A percentile compares a stretch with the other conserved stretches of the same genome.
phyloP scores from a whole-genome alignment of 1,139 yeast genomes.

The Saccharomyces hybrid region DNA sequence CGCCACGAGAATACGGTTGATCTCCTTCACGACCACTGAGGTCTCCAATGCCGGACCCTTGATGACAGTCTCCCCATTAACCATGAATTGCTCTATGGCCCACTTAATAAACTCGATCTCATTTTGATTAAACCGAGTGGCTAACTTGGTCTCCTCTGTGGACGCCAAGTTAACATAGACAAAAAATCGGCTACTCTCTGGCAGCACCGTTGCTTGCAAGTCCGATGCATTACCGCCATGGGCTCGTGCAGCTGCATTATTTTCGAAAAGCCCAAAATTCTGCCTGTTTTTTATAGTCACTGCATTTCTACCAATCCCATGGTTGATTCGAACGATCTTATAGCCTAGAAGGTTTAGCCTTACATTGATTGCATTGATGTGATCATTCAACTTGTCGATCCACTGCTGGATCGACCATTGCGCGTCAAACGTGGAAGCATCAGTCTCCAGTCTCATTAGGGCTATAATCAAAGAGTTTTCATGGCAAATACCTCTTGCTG shows the following conservation, averaged over 20 bases:
- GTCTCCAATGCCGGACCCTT: background rate
- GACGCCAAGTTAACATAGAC: conserved; percentile 23
- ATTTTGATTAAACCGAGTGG: conserved; percentile 21
- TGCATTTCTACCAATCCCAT: conserved; percentile 20
- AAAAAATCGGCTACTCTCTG: conserved; percentile 19
- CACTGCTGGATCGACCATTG: conserved; percentile 8
- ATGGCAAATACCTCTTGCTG: conserved; percentile 23
- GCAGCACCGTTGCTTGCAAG: conserved; percentile 4
- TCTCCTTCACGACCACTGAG: conserved; percentile 9
- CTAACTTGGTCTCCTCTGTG: conserved; percentile 22
- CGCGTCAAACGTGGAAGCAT: conserved; percentile 3
- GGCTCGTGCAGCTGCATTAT: background rate
- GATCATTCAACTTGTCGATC: conserved; percentile 10
- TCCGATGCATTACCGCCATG: background rate
- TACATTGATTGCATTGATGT: conserved; percentile 19
- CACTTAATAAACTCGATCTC: conserved; percentile 27
- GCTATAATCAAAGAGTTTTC: conserved; percentile 20
- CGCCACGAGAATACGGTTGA: conserved; percentile 11
- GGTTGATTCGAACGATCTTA: conserved; percentile 18
- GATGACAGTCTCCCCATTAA: conserved; percentile 5
- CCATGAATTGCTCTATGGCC: conserved; percentile 15
- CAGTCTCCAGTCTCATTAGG: conserved; percentile 11
- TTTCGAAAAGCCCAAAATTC: conserved; percentile 3
- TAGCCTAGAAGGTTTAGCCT: conserved; percentile 18
- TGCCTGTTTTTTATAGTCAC: conserved; percentile 7